Base-by-base conservation (phyloP, 805 yeast genomes). In the Scheffersomyces stipitis region DNA sequence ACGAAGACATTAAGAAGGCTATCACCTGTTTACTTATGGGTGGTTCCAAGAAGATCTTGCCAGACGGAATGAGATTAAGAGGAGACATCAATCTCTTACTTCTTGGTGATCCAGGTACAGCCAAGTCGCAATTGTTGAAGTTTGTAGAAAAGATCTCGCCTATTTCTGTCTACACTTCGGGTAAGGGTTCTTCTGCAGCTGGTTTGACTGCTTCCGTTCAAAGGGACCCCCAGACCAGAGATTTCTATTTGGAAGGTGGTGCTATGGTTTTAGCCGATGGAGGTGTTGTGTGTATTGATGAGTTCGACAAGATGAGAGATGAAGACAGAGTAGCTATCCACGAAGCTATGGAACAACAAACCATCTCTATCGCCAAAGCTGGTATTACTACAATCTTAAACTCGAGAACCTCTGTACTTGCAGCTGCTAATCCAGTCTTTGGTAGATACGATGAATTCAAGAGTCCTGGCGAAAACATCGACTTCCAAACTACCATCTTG, bases 221-320 rank as follows among this genome's bases (percentile, higher is more conserved):
- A 66, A 76, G 96, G 59, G 98, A 93, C 60, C 74, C 87, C 1
- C 70, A 73, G 16, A 86, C 96, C 0, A 71, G 96, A 45, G 99
- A 93, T 51, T 93, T 91, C 60, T 91, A 86, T 60, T 70, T 93
- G 36, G 99, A 93, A 75, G 99, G 99, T 42, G 99, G 99, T 64
- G 99, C 99, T 6, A 90, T 93, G 97, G 99, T 93, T n/a, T 71
- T 93, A 34, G 99, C 99, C 0, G 99, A 93, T 66, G 98, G 98
- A 27, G 99, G 99, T 48, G 97, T 93, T 34, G 97, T 91, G 32
- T 93, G 98, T 75, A 93, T 93, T 56, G 99, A 93, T 71, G 99
- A 93, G 74, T 93, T 93, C 58, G 99, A 93, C 63, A 93, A 93
- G 71, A 93, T 93, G 99, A 76, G 98, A 60, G 99, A 93, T 56